Conservation (phyloP, 495 filamentous ascomycete species). For the Talaromyces borbonicus region DNA sequence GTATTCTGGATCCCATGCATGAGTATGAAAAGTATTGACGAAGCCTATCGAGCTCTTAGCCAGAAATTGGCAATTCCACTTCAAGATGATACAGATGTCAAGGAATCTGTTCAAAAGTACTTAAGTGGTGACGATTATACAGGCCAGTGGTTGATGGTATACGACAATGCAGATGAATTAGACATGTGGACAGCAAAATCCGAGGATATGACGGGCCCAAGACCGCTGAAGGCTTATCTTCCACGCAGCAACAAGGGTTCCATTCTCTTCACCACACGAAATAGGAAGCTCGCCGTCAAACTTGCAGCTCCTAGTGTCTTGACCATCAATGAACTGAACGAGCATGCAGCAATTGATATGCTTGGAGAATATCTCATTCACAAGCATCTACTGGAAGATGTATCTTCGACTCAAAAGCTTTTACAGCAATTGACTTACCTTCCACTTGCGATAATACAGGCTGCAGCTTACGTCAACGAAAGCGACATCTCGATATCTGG, state of each 20-base stretch:
- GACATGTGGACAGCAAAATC: conserved; percentile 12
- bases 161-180: conserved; percentile 28
- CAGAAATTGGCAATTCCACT: conserved; percentile 14
- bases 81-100: conserved; percentile 12
- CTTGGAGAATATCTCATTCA: conserved; percentile 12
- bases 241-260: conserved; percentile 30
- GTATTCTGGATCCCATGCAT: conserved; percentile 39
- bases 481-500: conserved; percentile 15
- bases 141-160: conserved; percentile 25
- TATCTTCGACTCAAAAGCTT: conserved; percentile 15
- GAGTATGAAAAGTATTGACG: conserved; percentile 28
- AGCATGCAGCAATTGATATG: conserved; percentile 10
- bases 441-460: conserved; percentile 40
- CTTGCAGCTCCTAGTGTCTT: conserved; percentile 14
- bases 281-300: conserved; percentile 14
- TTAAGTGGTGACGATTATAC: conserved; percentile 12
- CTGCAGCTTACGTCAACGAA: conserved; percentile 37
- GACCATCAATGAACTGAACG: conserved; percentile 13
- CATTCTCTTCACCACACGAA: conserved; percentile 21
- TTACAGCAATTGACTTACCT: conserved; percentile 28
- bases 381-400: conserved; percentile 12
- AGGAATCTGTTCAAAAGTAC: conserved; percentile 16
- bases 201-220: too few species aligned
- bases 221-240: conserved; percentile 21
- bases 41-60: conserved; percentile 32